phyloP scores from a whole-genome alignment of 371 early-diverging fungal genomes.

The Aphelidium insulamus region DNA sequence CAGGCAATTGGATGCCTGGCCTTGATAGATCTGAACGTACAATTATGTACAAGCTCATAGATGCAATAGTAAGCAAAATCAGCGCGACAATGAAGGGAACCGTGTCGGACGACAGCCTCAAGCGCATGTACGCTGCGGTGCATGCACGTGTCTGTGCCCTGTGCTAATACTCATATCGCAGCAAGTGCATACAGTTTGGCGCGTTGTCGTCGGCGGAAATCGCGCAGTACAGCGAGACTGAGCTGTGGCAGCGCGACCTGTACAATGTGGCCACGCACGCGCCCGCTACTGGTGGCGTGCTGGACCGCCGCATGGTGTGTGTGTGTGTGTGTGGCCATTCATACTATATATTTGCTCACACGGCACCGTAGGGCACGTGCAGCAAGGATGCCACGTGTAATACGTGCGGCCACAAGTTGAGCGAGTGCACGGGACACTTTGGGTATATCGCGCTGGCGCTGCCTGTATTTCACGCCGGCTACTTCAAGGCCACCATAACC shows the following conservation, averaged over 20 bases:
- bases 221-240: constrained; percentile 61
- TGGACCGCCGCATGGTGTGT: constrained; percentile 65
- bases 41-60: no score
- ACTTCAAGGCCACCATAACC: constrained; percentile 66
- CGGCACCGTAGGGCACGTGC: constrained; percentile 38
- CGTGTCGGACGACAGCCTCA: no score
- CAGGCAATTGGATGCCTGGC: no score
- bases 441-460: constrained; percentile 82
- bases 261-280: constrained; percentile 55
- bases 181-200: constrained; percentile 74
- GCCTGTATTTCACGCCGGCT: constrained; percentile 97
- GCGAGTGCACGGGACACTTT: constrained; percentile 96
- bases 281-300: constrained; percentile 66
- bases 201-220: constrained; percentile 65
- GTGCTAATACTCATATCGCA: no score
- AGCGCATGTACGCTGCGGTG: no score
- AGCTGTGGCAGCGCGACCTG: constrained; percentile 75
- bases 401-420: constrained; percentile 74
- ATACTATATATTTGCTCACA: neutral
- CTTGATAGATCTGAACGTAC: no score
- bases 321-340: neutral
- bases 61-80: no score
- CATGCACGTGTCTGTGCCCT: no score
- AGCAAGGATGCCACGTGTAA: constrained; percentile 63
- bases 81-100: no score